Conservation (phyloP, 202 grass and related monocot species). For the Dendrocalamus latiflorus region DNA sequence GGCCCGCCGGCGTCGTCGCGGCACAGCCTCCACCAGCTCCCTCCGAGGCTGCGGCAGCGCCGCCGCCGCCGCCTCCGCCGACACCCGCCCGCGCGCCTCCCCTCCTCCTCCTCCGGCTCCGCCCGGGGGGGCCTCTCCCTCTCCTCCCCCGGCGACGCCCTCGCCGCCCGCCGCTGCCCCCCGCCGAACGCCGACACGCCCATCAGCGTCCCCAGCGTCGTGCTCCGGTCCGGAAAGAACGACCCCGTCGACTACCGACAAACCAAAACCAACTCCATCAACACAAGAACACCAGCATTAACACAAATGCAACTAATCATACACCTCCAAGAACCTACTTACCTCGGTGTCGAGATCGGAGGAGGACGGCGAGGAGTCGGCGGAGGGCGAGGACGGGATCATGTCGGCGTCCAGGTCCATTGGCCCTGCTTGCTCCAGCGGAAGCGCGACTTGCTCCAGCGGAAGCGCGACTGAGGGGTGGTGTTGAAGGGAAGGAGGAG, state of each 20-base stretch:
- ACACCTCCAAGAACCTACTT: neutral
- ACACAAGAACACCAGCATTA: neutral
- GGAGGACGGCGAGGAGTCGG: conserved; percentile 66
- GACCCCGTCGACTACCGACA: conserved; percentile 76
- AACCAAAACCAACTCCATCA: neutral
- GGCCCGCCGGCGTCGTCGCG: conserved; percentile 28
- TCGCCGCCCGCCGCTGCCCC: neutral
- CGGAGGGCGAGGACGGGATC: conserved; percentile 64
- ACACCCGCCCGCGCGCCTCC: neutral
- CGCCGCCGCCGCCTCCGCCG: neutral
- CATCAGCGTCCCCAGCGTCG: conserved; percentile 90
- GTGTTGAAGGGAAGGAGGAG: neutral
- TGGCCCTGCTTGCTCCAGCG: neutral
- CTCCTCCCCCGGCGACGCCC: neutral
- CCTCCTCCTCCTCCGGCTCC: neutral
- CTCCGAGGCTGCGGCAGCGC: conserved; percentile 13
- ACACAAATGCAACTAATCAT: neutral
- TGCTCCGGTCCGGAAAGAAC: conserved; percentile 95
- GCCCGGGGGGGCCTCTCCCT: neutral
- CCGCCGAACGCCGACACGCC: conserved; percentile 56
- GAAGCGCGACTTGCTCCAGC: no score
- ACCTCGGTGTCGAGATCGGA: conserved; percentile 99
- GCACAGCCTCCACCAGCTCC: conserved; percentile 65
- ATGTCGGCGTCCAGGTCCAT: conserved; percentile 70
- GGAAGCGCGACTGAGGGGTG: neutral